phyloP scores from a whole-genome alignment of 192 early-diverging fungal species.

The Oehlia diaphana region DNA sequence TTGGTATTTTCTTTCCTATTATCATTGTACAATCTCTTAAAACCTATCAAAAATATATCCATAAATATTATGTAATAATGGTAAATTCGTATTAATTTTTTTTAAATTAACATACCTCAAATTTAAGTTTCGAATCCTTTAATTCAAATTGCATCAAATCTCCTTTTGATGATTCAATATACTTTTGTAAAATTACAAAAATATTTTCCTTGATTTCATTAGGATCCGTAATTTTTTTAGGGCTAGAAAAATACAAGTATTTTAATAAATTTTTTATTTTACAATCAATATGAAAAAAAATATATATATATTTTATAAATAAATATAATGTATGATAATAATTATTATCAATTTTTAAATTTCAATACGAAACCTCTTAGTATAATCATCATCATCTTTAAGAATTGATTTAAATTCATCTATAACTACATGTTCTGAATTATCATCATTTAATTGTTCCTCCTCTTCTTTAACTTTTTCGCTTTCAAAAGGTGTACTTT shows the following conservation, averaged over 20 bases:
- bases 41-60: slow-evolving; percentile 22
- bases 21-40: slow-evolving; percentile 39
- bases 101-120: slow-evolving; percentile 33
- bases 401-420: no score
- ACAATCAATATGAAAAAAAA: no score
- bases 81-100: not conserved
- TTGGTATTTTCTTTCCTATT: slow-evolving; percentile 40
- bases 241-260: not conserved
- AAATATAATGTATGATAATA: no score
- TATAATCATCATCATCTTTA: no score
- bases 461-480: no score
- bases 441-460: no score
- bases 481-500: no score
- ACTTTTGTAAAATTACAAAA: slow-evolving; percentile 27
- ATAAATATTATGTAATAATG: slow-evolving; percentile 9
- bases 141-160: slow-evolving; percentile 30
- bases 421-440: no score
- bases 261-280: no score
- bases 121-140: slow-evolving; percentile 37
- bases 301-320: no score
- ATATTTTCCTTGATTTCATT: slow-evolving; percentile 30
- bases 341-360: no score
- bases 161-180: slow-evolving; percentile 18
- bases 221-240: slow-evolving; percentile 24
- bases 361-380: no score